Percentiles rank a stretch among this genome's conserved stretches.
These are phyloP conservation scores for Daldinia eschscholtzii DNA, from an alignment of 2,329 filamentous ascomycete genomes.

Conservation along the genomic window DNA sequence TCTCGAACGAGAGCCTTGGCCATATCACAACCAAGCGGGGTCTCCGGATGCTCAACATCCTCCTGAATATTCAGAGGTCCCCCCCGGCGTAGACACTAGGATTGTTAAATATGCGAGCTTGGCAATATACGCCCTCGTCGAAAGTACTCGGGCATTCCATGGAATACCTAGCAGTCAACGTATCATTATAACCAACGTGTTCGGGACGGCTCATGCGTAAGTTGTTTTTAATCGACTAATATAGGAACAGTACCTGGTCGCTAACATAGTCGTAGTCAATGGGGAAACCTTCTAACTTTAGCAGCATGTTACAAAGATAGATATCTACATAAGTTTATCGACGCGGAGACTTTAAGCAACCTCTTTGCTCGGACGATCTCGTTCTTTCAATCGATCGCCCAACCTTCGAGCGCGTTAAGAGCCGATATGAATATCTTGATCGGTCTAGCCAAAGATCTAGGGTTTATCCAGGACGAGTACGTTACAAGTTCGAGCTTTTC, in stretches of 20 bases:
- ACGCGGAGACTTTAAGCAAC: conserved; percentile 64
- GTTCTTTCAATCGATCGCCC: conserved; percentile 77
- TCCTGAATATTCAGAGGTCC: conserved; percentile 35
- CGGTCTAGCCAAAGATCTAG: conserved; percentile 59
- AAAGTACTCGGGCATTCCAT: conserved; percentile 87
- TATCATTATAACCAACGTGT: conserved; percentile 93
- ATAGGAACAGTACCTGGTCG: conserved; percentile 14
- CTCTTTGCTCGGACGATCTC: conserved; percentile 80
- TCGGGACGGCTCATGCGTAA: conserved; percentile 96
- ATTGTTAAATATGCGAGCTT: conserved; percentile 68
- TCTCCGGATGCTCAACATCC: conserved; percentile 36
- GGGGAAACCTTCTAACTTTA: conserved; percentile 93
- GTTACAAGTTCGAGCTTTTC: conserved; percentile 59
- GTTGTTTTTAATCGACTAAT: conserved; percentile 55
- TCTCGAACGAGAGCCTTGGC: conserved; percentile 55
- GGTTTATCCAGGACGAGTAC: conserved; percentile 56
- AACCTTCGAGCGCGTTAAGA: conserved; percentile 79
- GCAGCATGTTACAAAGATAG: conserved; percentile 81
- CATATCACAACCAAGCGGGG: conserved; percentile 26
- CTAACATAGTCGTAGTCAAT: conserved; percentile 75
- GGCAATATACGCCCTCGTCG: conserved; percentile 80
- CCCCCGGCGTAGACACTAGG: conserved; percentile 58
- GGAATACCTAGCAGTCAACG: conserved; percentile 70
- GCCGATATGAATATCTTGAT: conserved; percentile 81
- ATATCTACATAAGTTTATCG: conserved; percentile 69